These are phyloP conservation scores for Wickerhamomyces bovis DNA, from an alignment of 805 yeast species.

Conservation along the genomic window DNA sequence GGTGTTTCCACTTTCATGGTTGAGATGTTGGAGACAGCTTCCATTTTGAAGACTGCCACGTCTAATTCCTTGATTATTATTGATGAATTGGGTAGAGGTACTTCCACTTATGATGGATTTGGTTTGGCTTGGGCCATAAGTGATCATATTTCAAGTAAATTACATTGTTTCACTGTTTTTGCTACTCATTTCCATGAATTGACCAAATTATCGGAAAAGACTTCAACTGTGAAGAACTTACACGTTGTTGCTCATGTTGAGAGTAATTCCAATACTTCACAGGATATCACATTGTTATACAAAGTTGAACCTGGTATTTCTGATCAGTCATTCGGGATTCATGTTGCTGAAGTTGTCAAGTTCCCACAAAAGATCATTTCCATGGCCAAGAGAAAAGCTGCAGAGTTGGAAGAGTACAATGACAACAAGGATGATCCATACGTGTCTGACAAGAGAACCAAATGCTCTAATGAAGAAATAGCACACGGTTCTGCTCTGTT, in stretches of 20 bases:
- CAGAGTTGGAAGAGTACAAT: slow-evolving; percentile 68
- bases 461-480: slow-evolving; percentile 48
- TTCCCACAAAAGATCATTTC: slow-evolving; percentile 85
- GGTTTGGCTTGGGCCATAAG: slow-evolving; percentile 97
- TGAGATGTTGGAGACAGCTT: slow-evolving; percentile 92
- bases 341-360: slow-evolving; percentile 93
- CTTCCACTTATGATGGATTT: slow-evolving; percentile 83
- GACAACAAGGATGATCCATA: slow-evolving; percentile 32
- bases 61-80: slow-evolving; percentile 75
- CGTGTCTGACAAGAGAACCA: slow-evolving; percentile 32
- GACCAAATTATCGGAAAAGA: slow-evolving; percentile 65
- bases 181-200: slow-evolving; percentile 98
- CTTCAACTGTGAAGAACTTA: slow-evolving; percentile 64
- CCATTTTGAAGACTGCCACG: slow-evolving; percentile 77
- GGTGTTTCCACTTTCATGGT: slow-evolving; percentile 97
- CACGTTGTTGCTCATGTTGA: slow-evolving; percentile 93
- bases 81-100: slow-evolving; percentile 88
- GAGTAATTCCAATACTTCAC: slow-evolving; percentile 31
- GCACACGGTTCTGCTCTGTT: slow-evolving; percentile 45
- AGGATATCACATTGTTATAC: slow-evolving; percentile 81
- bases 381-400: slow-evolving; percentile 94
- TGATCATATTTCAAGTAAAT: slow-evolving; percentile 67
- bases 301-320: slow-evolving; percentile 96
- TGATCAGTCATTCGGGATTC: slow-evolving; percentile 95
- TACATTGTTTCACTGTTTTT: slow-evolving; percentile 77